Base-by-base conservation (phyloP, 2,329 filamentous ascomycete genomes). In the Colletotrichum eremochloae region DNA sequence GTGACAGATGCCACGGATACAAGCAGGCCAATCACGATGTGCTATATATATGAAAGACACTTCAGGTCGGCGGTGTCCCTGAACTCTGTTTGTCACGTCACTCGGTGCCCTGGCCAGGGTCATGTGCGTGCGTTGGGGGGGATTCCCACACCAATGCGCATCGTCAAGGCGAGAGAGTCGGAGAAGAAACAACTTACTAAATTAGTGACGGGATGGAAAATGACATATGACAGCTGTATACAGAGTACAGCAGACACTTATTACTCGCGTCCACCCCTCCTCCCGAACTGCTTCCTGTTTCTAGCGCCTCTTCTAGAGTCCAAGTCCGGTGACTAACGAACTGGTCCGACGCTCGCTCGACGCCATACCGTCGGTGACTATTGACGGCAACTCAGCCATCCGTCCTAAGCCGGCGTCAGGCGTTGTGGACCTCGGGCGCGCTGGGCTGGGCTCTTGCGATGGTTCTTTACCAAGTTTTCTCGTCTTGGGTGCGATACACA, bases 301-400 rank as follows among this genome's bases (percentile, higher is more conserved):
- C 40, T 67, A 56, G 56, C 18, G 20, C 38, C 18, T 67, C 40
- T 36, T 70, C 33, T 56, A 62, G 33, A 36, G 24, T 48, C 46
- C 20, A 20, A 24, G 5, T 12, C 46, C 8, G 48, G 42, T n/a
- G 24, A 24, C 24, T 24, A 24, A 24, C 24, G 24, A 24, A 24
- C 24, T 24, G 24, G 42, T 48, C 56, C 63, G 44, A 11, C 15
- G 57, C 24, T 7, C 57, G 29, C 24, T 55, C 40, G 55, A 18
- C 56, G 62, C 65, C 62, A 63, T 46, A 60, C 29, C 46, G 24
- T 18, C 18, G 46, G 60, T 33, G 38, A 40, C n/a, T 33, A 58
- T 48, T 7, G 42, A 63, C 66, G 66, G 40, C 24, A 57, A 20
- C 20, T 58, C 46, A 44, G 42, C 40, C 24, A 38, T 29, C 58